Conservation (phyloP, 2,329 filamentous ascomycete genomes). For the Chlorencoelia australis region DNA sequence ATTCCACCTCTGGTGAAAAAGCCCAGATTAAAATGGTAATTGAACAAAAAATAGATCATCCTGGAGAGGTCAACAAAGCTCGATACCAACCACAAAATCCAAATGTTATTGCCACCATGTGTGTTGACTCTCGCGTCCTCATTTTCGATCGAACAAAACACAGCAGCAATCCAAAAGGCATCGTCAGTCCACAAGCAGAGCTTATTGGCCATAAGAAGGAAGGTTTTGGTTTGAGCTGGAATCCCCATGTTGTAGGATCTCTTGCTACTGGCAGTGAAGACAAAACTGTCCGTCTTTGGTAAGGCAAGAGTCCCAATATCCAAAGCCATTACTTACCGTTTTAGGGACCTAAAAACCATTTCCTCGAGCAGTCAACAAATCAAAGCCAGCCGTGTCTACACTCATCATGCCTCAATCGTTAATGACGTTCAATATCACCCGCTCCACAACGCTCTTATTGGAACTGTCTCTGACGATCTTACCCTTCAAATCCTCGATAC, state of each 20-base stretch:
- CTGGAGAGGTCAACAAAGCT: constrained; percentile 96
- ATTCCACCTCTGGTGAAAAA: constrained; percentile 51
- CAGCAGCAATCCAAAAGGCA: constrained; percentile 55
- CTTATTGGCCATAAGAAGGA: constrained; percentile 78
- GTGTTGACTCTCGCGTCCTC: constrained; percentile 76
- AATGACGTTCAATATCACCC: constrained; percentile 97
- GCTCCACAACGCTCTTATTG: constrained; percentile 72
- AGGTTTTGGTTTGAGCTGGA: constrained; percentile 92
- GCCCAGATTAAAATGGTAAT: constrained; percentile 78
- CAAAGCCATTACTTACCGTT: constrained; percentile 1
- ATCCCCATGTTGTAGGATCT: constrained; percentile 64
- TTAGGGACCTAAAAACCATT: constrained; percentile 71
- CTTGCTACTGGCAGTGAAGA: constrained; percentile 90
- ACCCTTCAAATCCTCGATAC: constrained; percentile 87
- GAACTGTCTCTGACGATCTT: constrained; percentile 89
- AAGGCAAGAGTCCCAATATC: constrained; percentile 23
- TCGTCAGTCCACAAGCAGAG: constrained; percentile 45
- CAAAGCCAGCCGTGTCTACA: constrained; percentile 65
- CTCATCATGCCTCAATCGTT: constrained; percentile 80
- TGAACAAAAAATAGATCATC: constrained; percentile 92
- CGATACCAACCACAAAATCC: constrained; percentile 97
- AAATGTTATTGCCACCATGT: constrained; percentile 90
- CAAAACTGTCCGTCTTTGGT: constrained; percentile 85
- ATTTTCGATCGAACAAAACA: constrained; percentile 97
- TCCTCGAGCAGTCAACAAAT: constrained; percentile 60